phyloP scores from a whole-genome alignment of 495 filamentous ascomycete genomes.

The Penicillium fimorum region DNA sequence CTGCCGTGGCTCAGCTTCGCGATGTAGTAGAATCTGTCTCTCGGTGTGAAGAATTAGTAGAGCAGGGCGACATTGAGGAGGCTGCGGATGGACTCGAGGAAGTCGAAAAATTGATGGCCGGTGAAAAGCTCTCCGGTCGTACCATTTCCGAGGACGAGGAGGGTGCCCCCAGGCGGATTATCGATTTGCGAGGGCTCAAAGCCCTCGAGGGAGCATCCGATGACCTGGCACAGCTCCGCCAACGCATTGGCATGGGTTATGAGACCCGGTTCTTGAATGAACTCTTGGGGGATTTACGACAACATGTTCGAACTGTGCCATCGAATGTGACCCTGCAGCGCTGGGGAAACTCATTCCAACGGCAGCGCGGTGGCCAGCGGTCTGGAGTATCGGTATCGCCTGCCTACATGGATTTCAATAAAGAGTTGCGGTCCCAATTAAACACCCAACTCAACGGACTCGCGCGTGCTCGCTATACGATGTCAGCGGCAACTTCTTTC shows the following conservation, averaged over 20 bases:
- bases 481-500: slow-evolving; percentile 78
- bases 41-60: slow-evolving; percentile 75
- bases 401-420: slow-evolving; percentile 68
- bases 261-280: slow-evolving; percentile 77
- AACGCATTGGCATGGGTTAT: slow-evolving; percentile 81
- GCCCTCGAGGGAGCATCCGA: slow-evolving; percentile 77
- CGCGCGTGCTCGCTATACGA: slow-evolving; percentile 72
- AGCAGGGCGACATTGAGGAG: slow-evolving; percentile 73
- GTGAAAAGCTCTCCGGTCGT: slow-evolving; percentile 47
- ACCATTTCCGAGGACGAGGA: slow-evolving; percentile 25
- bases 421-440: slow-evolving; percentile 65
- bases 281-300: slow-evolving; percentile 73
- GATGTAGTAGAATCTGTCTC: slow-evolving; percentile 73
- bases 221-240: slow-evolving; percentile 71
- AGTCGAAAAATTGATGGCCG: slow-evolving; percentile 75
- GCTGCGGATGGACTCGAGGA: slow-evolving; percentile 74
- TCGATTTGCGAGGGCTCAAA: slow-evolving; percentile 74
- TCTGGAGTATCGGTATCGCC: slow-evolving; percentile 66
- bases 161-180: slow-evolving; percentile 29
- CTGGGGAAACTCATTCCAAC: slow-evolving; percentile 63
- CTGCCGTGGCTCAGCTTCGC: slow-evolving; percentile 79
- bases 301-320: slow-evolving; percentile 78
- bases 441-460: slow-evolving; percentile 70
- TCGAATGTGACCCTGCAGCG: slow-evolving; percentile 71
- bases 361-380: slow-evolving; percentile 63